A percentile compares a stretch with the other conserved stretches of the same genome.
phyloP scores from a whole-genome alignment of 2,329 filamentous ascomycete species.

The Ascochyta koolunga region DNA sequence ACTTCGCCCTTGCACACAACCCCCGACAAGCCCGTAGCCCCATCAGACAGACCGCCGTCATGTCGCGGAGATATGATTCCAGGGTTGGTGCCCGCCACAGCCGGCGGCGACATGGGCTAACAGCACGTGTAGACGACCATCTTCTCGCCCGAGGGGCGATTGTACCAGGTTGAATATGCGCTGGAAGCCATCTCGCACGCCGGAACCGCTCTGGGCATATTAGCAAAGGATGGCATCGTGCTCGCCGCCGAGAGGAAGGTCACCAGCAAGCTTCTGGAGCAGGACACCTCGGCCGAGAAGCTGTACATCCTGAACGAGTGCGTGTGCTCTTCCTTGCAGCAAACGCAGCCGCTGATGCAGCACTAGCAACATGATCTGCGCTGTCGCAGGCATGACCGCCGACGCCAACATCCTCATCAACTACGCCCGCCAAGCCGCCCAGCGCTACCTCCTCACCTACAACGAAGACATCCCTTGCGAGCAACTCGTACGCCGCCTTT shows the following conservation, averaged over 20 bases:
- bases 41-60: constrained; percentile 52
- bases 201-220: constrained; percentile 93
- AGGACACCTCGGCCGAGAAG: constrained; percentile 99
- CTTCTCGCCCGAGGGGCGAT: constrained; percentile 97
- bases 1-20: constrained; percentile 6
- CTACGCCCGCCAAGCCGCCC: constrained; percentile 95
- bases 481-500: constrained; percentile 93
- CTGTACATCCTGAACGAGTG: constrained; percentile 99
- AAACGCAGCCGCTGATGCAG: constrained; percentile 9
- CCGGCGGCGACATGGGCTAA: constrained; percentile 28
- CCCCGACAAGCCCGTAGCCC: constrained; percentile 3
- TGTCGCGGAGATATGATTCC: constrained; percentile 98
- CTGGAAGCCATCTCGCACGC: constrained; percentile 98
- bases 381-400: constrained; percentile 97
- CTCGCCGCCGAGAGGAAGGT: constrained; percentile 98
- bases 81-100: constrained; percentile 66
- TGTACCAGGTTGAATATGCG: constrained; percentile 99
- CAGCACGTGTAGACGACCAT: constrained; percentile 79
- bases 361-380: constrained; percentile 97
- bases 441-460: constrained; percentile 97
- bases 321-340: constrained; percentile 37
- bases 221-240: constrained; percentile 98
- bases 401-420: constrained; percentile 99
- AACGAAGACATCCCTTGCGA: constrained; percentile 99
- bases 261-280: constrained; percentile 97